Percentiles rank a stretch among this genome's conserved stretches.
These are phyloP conservation scores for Sphagnurus paluster DNA, from an alignment of 1,284 basidiomycete species.

Conservation along the genomic window DNA sequence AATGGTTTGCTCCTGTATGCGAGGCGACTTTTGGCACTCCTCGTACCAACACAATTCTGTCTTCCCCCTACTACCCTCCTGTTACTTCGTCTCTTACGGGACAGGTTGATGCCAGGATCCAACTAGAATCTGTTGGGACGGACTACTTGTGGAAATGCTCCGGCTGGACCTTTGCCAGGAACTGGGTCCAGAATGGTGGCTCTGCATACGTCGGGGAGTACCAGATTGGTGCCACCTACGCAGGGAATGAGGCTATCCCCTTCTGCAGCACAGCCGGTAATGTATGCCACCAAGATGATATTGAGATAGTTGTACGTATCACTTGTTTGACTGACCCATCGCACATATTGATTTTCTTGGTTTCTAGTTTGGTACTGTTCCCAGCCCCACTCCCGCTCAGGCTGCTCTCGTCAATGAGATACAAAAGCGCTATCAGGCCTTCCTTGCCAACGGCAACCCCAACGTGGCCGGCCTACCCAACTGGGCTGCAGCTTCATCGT, in stretches of 20 bases:
- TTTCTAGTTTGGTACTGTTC: slow-evolving; percentile 63
- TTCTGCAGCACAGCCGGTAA: slow-evolving; percentile 54
- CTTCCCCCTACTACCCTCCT: slow-evolving; percentile 50
- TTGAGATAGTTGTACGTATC: slow-evolving; percentile 64
- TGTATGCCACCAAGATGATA: slow-evolving; percentile 77
- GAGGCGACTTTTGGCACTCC: slow-evolving; percentile 46
- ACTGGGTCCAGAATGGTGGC: slow-evolving; percentile 65
- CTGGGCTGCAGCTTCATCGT: slow-evolving; percentile 54
- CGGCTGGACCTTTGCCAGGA: slow-evolving; percentile 65
- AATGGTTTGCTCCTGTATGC: slow-evolving; percentile 42
- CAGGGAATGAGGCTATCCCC: slow-evolving; percentile 53
- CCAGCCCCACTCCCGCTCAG: slow-evolving; percentile 57
- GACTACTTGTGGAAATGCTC: slow-evolving; percentile 74
- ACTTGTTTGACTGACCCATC: not conserved
- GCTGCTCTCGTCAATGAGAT: slow-evolving; percentile 59
- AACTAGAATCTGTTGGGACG: slow-evolving; percentile 62
- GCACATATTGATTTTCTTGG: not conserved
- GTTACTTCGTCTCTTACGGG: slow-evolving; percentile 34
- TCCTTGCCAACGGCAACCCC: slow-evolving; percentile 60
- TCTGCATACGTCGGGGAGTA: slow-evolving; percentile 71
- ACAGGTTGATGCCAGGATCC: slow-evolving; percentile 49
- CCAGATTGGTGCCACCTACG: slow-evolving; percentile 67
- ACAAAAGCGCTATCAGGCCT: slow-evolving; percentile 68
- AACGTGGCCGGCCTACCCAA: slow-evolving; percentile 46
- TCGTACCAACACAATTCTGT: slow-evolving; percentile 47